These are phyloP conservation scores for Panaeolus cyanescens DNA, from an alignment of 768 basidiomycete species.

Conservation along the genomic window DNA sequence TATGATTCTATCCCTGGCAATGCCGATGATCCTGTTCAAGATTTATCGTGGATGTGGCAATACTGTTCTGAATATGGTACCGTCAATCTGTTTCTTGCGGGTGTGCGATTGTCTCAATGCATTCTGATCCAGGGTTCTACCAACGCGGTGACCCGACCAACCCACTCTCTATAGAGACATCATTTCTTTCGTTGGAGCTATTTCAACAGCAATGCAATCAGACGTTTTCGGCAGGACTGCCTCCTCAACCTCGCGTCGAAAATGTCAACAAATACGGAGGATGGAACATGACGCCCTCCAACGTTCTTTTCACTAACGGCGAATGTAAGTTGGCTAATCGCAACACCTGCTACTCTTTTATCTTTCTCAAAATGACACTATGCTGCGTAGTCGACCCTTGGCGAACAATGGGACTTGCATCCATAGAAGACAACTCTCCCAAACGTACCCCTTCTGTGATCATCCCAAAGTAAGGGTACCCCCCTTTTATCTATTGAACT, in stretches of 20 bases:
- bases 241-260: constrained; percentile 40
- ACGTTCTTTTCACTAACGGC: constrained; percentile 50
- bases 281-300: constrained; percentile 51
- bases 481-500: background rate
- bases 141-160: constrained; percentile 48
- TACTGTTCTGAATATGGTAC: constrained; percentile 54
- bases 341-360: too few species aligned
- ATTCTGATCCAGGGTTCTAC: constrained; percentile 40
- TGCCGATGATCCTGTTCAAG: constrained; percentile 43
- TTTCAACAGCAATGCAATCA: constrained; percentile 48
- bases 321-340: constrained; percentile 38
- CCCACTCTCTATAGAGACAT: constrained; percentile 48
- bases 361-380: background rate
- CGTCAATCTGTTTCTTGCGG: background rate
- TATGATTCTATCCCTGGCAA: constrained; percentile 44
- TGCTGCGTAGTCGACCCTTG: constrained; percentile 45
- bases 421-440: constrained; percentile 48
- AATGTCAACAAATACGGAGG: constrained; percentile 53
- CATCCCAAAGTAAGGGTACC: constrained; percentile 36
- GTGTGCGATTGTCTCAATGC: background rate
- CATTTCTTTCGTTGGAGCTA: constrained; percentile 43
- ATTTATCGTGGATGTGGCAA: constrained; percentile 54
- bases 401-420: constrained; percentile 52
- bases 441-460: constrained; percentile 36
- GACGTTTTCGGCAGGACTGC: constrained; percentile 38